Percentiles rank a stretch among this genome's conserved stretches.
These are phyloP conservation scores for Dactylis glomerata DNA, from an alignment of 176 grass and related monocot genomes.

Conservation along the genomic window DNA sequence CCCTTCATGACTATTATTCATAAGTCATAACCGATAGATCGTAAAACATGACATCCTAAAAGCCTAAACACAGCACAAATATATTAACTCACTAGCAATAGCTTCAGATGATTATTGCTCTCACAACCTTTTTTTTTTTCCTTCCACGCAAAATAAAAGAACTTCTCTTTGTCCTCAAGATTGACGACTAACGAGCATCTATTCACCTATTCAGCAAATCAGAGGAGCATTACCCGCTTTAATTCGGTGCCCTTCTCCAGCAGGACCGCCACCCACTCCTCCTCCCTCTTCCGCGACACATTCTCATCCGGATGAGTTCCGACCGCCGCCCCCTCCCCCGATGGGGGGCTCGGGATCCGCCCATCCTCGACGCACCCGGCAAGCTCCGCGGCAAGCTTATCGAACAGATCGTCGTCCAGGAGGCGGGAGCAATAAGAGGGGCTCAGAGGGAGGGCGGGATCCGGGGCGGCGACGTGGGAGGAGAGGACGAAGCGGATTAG, in stretches of 20 bases:
- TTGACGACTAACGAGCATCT: neutral
- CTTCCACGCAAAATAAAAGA: neutral
- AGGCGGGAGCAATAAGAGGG: constrained; percentile 54
- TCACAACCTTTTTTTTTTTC: neutral
- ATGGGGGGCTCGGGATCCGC: constrained; percentile 9
- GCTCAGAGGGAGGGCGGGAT: constrained; percentile 28
- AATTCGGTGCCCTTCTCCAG: constrained; percentile 52
- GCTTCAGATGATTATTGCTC: neutral
- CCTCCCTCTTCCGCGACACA: constrained; percentile 28
- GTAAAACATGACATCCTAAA: neutral
- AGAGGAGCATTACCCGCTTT: constrained; percentile 37
- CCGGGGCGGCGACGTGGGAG: constrained; percentile 17
- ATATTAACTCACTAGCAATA: neutral
- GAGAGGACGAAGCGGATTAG: constrained; percentile 73
- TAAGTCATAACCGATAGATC: neutral
- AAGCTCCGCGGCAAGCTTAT: constrained; percentile 40
- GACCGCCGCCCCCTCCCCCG: neutral
- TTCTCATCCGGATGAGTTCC: constrained; percentile 37
- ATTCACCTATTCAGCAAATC: neutral
- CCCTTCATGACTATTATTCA: constrained; percentile 1
- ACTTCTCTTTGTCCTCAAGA: neutral
- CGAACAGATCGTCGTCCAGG: constrained; percentile 48
- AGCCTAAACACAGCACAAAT: neutral
- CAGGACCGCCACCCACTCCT: constrained; percentile 43
- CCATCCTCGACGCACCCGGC: constrained; percentile 39